Evolutionary conservation across 2,329 filamentous ascomycete species (phyloP).

Genomic region (Boeremia lycopersici): DNA sequence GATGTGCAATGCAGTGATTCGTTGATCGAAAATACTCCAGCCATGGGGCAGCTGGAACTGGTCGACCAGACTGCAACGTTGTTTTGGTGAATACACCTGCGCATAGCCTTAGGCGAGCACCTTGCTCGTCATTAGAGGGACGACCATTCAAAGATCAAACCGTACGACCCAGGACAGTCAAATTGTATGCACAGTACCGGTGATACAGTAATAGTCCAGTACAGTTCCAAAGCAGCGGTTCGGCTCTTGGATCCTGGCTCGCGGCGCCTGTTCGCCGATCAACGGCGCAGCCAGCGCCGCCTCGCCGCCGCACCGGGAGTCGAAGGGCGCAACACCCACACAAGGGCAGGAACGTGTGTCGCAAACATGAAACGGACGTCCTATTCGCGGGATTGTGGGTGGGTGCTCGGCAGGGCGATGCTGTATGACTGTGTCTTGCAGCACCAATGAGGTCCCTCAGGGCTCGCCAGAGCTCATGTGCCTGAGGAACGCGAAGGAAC

Average conservation of each 20-base stretch:
- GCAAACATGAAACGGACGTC: conserved; percentile 24
- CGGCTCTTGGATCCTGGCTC: conserved; percentile 9
- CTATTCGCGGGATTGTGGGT: conserved; percentile 27
- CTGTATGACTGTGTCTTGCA: conserved; percentile 41
- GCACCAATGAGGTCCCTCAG: conserved; percentile 25
- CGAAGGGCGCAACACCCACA: conserved; percentile 17
- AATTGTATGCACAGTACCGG: conserved; percentile 11
- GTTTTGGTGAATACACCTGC: conserved; percentile 19
- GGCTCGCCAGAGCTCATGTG: conserved; percentile 19
- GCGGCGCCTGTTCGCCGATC: conserved; percentile 23
- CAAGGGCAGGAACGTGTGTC: conserved; percentile 23
- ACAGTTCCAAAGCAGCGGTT: conserved; percentile 14
- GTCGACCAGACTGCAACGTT: conserved; percentile 36
- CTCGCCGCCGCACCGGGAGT: conserved; percentile 15
- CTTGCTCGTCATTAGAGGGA: conserved; percentile 18
- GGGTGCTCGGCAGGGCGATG: conserved; percentile 23
- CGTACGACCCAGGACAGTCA: conserved; percentile 33
- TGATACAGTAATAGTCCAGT: conserved; percentile 3
- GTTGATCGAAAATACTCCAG: conserved; percentile 17
- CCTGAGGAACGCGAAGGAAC: conserved; percentile 10
- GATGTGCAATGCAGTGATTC: conserved; percentile 3
- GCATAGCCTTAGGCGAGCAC: conserved; percentile 19
- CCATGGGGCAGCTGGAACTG: conserved; percentile 17
- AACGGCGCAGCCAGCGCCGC: conserved; percentile 32
- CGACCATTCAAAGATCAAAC: conserved; percentile 18